Evolutionary conservation across 305 asterid genomes (phyloP).

Genomic region (Solanum aculeatissimum): DNA sequence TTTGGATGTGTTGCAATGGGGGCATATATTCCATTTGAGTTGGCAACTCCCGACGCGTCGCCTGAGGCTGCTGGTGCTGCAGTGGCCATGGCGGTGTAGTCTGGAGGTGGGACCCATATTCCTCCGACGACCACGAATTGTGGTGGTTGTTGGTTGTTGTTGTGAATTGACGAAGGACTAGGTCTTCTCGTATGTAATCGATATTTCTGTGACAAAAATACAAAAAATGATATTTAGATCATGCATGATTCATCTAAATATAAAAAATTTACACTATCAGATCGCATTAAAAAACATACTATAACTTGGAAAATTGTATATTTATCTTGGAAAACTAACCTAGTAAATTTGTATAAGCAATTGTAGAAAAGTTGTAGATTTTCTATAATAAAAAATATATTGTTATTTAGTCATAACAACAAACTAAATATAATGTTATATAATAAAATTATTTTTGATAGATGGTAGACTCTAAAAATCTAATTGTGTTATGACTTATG

Average conservation of each 20-base stretch:
- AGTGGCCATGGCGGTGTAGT: constrained; percentile 35
- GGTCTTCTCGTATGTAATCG: constrained; percentile 81
- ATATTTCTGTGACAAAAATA: constrained; percentile 41
- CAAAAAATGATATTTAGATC: neutral
- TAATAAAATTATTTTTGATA: too few species aligned
- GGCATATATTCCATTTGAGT: constrained; percentile 37
- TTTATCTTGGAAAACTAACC: neutral
- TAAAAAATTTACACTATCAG: neutral
- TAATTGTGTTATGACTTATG: too few species aligned
- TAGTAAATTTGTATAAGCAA: neutral
- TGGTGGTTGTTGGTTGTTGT: constrained; percentile 34
- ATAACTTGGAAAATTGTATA: neutral
- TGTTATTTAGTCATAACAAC: neutral
- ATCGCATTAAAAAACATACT: neutral
- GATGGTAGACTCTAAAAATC: too few species aligned
- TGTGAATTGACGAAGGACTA: constrained; percentile 24
- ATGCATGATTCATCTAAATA: neutral
- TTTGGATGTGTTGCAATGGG: constrained; percentile 33
- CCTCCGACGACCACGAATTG: constrained; percentile 90
- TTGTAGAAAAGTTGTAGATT: neutral
- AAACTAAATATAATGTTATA: neutral
- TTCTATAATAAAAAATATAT: neutral
- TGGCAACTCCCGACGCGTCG: constrained; percentile 18
- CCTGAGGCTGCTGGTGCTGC: constrained; percentile 19
- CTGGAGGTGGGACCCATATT: constrained; percentile 74